Percentiles rank a stretch among this genome's conserved stretches.
These are phyloP conservation scores for Viola odorata DNA, from an alignment of 345 rosid genomes.

Conservation along the genomic window DNA sequence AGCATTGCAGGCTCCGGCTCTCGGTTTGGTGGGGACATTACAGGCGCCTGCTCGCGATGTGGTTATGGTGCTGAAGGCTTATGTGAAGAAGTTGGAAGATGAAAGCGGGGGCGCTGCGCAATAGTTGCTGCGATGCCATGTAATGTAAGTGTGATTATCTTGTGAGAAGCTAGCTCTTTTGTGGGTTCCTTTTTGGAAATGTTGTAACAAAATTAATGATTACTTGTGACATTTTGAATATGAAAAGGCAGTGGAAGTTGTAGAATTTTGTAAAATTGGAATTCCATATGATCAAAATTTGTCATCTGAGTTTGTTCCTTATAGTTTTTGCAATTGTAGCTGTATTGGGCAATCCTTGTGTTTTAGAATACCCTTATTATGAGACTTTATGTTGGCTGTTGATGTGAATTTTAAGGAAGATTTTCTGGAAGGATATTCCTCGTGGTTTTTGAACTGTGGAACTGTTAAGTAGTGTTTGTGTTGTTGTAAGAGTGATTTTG, in stretches of 20 bases:
- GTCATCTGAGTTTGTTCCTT: neutral
- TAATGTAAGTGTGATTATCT: constrained; percentile 2
- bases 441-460: neutral
- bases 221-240: neutral
- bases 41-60: constrained; percentile 90
- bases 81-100: constrained; percentile 83
- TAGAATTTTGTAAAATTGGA: constrained; percentile 13
- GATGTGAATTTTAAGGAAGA: too few species aligned
- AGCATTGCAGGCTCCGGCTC: constrained; percentile 67
- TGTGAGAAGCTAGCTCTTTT: neutral
- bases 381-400: neutral
- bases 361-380: neutral
- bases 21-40: constrained; percentile 66
- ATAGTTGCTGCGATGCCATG: constrained; percentile 12
- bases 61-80: constrained; percentile 73
- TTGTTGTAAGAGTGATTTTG: neutral
- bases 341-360: neutral
- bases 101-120: constrained; percentile 50
- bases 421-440: too few species aligned
- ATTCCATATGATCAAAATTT: neutral
- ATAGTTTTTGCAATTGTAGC: neutral
- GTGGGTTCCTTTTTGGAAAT: constrained; percentile 5
- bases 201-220: constrained; percentile 2
- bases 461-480: neutral
- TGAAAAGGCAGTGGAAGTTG: neutral